phyloP scores from a whole-genome alignment of 2,329 filamentous ascomycete genomes.

The Exophiala xenobiotica region DNA sequence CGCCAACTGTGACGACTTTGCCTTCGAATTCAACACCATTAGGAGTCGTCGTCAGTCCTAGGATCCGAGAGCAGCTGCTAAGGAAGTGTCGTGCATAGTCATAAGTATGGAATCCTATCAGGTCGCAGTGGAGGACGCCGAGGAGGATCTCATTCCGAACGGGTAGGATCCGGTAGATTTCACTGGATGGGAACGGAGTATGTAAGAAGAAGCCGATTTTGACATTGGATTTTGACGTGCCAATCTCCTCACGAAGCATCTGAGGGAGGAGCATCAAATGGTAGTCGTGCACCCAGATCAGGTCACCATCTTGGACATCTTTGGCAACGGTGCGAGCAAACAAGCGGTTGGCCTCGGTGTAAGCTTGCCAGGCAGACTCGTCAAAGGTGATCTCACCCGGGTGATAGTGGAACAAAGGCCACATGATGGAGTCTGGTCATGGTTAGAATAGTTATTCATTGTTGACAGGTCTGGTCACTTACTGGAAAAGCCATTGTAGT shows the following conservation, averaged over 20 bases:
- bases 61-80: slow-evolving; percentile 91
- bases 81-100: slow-evolving; percentile 98
- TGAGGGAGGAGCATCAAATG: slow-evolving; percentile 95
- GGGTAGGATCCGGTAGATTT: slow-evolving; percentile 93
- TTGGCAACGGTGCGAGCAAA: slow-evolving; percentile 86
- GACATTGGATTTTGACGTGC: slow-evolving; percentile 77
- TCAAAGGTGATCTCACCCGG: slow-evolving; percentile 98
- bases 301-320: slow-evolving; percentile 86
- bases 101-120: slow-evolving; percentile 98
- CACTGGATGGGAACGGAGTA: slow-evolving; percentile 93
- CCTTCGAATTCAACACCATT: slow-evolving; percentile 91
- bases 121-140: slow-evolving; percentile 86
- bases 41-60: slow-evolving; percentile 71
- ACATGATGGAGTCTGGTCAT: slow-evolving; percentile 83
- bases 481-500: slow-evolving; percentile 99
- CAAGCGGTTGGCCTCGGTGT: slow-evolving; percentile 86
- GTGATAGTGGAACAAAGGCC: slow-evolving; percentile 98
- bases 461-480: slow-evolving; percentile 38
- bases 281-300: slow-evolving; percentile 99
- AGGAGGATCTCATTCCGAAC: slow-evolving; percentile 85
- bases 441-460: slow-evolving; percentile 3
- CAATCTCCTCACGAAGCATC: slow-evolving; percentile 90
- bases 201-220: slow-evolving; percentile 99
- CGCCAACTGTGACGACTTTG: slow-evolving; percentile 85
- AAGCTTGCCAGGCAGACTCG: slow-evolving; percentile 89